Percentiles rank a stretch among this genome's conserved stretches.
Evolutionary conservation across 352 stramenopile genomes (phyloP).

Genomic region (Phytophthora brassicae): DNA sequence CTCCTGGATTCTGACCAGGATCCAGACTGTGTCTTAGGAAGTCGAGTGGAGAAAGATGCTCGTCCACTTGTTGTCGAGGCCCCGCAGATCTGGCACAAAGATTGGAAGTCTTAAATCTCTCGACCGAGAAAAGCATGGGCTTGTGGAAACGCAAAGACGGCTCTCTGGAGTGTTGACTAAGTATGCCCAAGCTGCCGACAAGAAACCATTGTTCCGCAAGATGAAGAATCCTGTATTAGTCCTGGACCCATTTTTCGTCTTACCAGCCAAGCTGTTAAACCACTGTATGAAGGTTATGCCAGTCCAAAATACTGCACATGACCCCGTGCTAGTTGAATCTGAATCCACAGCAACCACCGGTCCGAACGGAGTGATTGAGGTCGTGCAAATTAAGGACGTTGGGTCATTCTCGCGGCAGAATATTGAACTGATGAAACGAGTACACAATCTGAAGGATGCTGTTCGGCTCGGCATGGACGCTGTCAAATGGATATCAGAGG

Average conservation of each 20-base stretch:
- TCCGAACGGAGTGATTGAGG: neutral
- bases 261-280: conserved; percentile 12
- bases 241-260: conserved; percentile 20
- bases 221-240: conserved; percentile 26
- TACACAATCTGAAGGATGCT: neutral
- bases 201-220: conserved; percentile 1
- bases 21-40: too few species aligned
- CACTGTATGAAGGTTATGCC: conserved; percentile 5
- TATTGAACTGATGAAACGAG: conserved; percentile 8
- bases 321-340: neutral
- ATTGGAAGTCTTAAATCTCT: neutral
- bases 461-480: neutral
- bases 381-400: conserved; percentile 1
- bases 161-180: neutral
- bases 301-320: neutral
- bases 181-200: too few species aligned
- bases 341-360: neutral
- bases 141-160: neutral
- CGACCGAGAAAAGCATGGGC: neutral
- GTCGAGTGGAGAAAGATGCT: too few species aligned
- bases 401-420: neutral
- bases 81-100: neutral
- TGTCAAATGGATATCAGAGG: neutral
- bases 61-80: too few species aligned
- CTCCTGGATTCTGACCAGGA: too few species aligned